Evolutionary conservation across 225 moss, liverwort and hornwort genomes (phyloP).

Genomic region (Ulota crispa): DNA sequence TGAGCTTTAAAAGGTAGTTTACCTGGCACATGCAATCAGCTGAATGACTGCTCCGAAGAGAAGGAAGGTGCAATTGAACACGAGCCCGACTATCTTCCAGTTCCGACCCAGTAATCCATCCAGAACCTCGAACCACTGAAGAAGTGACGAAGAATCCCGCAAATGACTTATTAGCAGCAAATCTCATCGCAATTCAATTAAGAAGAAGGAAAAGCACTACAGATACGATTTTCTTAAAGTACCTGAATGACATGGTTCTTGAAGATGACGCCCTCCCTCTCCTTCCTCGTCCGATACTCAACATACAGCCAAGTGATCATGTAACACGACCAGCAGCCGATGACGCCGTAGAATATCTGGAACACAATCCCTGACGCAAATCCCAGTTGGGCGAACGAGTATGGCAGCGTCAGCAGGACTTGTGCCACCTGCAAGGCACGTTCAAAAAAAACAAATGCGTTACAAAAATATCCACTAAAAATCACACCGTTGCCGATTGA

Average conservation of each 20-base stretch:
- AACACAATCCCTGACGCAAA: constrained; percentile 75
- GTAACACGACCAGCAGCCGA: constrained; percentile 95
- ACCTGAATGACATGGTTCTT: constrained; percentile 96
- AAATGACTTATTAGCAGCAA: not conserved
- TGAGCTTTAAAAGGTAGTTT: not conserved
- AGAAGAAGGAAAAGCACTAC: too few species aligned
- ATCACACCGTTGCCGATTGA: not conserved
- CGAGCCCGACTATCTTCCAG: constrained; percentile 72
- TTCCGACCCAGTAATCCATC: constrained; percentile 73
- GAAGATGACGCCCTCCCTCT: constrained; percentile 81
- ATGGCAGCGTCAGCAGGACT: constrained; percentile 90
- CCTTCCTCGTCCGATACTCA: constrained; percentile 84
- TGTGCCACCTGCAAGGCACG: constrained; percentile 71
- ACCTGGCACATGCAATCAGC: constrained; percentile 97
- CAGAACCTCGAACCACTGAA: constrained; percentile 95
- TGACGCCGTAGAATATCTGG: constrained; percentile 79
- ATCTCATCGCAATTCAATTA: not conserved
- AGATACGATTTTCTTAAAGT: too few species aligned
- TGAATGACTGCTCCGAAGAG: constrained; percentile 90
- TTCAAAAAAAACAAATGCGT: not conserved
- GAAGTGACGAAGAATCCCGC: not conserved
- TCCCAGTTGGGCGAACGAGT: constrained; percentile 89
- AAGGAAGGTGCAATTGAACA: constrained; percentile 86
- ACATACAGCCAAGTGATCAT: constrained; percentile 87
- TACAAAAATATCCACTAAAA: too few species aligned